Evolutionary conservation across 495 filamentous ascomycete species (phyloP).

Genomic region (Oidiodendron maius): DNA sequence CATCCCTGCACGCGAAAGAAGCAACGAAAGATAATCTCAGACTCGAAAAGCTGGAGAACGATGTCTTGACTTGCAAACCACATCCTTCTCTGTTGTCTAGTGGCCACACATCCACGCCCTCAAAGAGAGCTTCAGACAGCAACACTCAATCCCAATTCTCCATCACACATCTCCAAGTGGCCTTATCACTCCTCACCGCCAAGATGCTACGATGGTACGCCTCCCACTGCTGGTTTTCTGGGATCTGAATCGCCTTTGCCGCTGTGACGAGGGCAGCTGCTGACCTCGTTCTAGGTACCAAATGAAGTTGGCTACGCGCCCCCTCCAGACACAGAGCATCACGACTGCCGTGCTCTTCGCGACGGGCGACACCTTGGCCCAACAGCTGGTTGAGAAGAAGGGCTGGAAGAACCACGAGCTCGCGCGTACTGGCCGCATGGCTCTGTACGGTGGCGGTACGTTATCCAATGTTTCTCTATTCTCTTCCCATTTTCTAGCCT

Average conservation of each 20-base stretch:
- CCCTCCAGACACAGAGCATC: constrained; percentile 81
- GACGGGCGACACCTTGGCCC: constrained; percentile 85
- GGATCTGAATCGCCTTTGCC: too few relatives aligned
- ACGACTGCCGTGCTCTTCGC: constrained; percentile 88
- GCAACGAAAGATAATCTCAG: too few relatives aligned
- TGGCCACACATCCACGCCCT: too few relatives aligned
- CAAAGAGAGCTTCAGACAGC: too few relatives aligned
- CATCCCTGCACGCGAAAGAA: too few relatives aligned
- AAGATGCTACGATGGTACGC: constrained; percentile 13
- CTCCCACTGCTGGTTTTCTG: neutral
- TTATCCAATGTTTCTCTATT: too few relatives aligned
- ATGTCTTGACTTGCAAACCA: too few relatives aligned
- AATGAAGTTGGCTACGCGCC: constrained; percentile 69
- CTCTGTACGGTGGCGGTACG: constrained; percentile 81
- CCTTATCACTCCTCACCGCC: neutral
- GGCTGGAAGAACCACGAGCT: constrained; percentile 77
- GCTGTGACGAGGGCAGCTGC: neutral
- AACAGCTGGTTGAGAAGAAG: constrained; percentile 82
- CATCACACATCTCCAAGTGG: neutral
- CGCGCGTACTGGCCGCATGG: constrained; percentile 81
- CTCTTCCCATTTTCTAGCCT: neutral
- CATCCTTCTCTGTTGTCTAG: too few relatives aligned
- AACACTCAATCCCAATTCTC: too few relatives aligned
- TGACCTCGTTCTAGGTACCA: constrained; percentile 64
- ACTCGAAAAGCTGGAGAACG: too few relatives aligned